Conservation (phyloP, 768 basidiomycete species). For the Chalciporus sphaerocephalus region DNA sequence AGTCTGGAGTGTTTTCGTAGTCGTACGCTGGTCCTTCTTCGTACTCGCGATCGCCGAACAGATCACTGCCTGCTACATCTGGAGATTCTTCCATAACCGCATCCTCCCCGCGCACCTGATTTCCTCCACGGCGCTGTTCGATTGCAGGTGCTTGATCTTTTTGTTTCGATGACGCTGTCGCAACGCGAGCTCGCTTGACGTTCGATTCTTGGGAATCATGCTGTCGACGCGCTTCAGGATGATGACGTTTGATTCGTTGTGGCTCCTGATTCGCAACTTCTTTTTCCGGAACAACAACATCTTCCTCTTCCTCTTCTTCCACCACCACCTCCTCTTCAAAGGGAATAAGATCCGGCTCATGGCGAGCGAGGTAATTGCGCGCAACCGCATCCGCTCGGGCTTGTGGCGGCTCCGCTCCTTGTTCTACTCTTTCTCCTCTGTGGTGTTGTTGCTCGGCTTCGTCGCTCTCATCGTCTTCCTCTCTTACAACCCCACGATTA, state of each 20-base stretch:
- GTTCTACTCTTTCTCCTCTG: not conserved
- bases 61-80: slow-evolving; percentile 15
- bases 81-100: not conserved
- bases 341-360: not conserved
- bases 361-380: not conserved
- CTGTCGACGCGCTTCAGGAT: slow-evolving; percentile 5
- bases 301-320: not conserved
- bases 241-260: slow-evolving; percentile 13
- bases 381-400: not conserved
- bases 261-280: not conserved
- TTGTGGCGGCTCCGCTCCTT: not conserved
- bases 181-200: slow-evolving; percentile 16
- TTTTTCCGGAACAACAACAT: not conserved
- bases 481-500: not conserved
- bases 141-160: not conserved
- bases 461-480: not conserved
- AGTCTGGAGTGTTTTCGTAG: not conserved
- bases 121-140: not conserved
- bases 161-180: not conserved
- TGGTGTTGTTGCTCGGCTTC: slow-evolving; percentile 8
- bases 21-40: not conserved
- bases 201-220: not conserved
- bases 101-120: not conserved
- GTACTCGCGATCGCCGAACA: slow-evolving; percentile 21
- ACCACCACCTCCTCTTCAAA: slow-evolving; percentile 5